Evolutionary conservation across 306 rosid genomes (phyloP), one percentile per base, ranked within the genome.

Genomic region (Pyrus pyrifolia): DNA sequence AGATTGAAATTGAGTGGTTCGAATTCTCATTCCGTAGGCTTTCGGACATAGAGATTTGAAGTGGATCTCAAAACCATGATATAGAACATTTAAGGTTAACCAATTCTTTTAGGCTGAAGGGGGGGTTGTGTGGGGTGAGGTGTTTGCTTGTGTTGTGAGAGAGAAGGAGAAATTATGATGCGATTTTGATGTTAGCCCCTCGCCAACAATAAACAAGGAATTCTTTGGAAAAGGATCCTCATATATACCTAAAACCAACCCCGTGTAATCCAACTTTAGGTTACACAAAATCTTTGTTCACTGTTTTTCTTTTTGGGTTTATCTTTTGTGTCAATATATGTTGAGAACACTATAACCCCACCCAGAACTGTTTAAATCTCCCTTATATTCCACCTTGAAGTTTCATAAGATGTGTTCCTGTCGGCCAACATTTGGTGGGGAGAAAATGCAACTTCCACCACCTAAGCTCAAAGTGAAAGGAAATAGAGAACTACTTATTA

Each of bases 371-470:
- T 83, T 79, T 53, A 40, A 81, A 77, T 40, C 58, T 29, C 15
- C 65, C 7, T 27, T 57, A 74, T 74, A 22, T 4, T 8, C 76
- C 74, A 53, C 68, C 72, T 85, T 91, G 86, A 88, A 88, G 97
- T 87, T 91, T 90, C 92, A 85, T 86, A 85, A 81, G 76, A 78
- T 89, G 93, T 74, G 85, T 84, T 89, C 89, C 81, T 90, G 96
- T 86, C 89, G 80, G 85, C 84, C 96, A 93, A 91, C 82, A 87
- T 89, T 89, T 70, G 88, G 82, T 80, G 65, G 88, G 88, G 85
- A 76, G 85, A 86, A 84, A 84, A 87, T 77, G 79, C 63, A 69
- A 88, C 81, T 86, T 87, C 85, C 86, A 51, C 89, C 87, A 84
- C 93, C 90, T 77, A 80, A 83, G 84, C 75, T 79, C 65, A 73